Conservation (phyloP, 768 basidiomycete species). For the Agaricus sinodeliciosus region DNA sequence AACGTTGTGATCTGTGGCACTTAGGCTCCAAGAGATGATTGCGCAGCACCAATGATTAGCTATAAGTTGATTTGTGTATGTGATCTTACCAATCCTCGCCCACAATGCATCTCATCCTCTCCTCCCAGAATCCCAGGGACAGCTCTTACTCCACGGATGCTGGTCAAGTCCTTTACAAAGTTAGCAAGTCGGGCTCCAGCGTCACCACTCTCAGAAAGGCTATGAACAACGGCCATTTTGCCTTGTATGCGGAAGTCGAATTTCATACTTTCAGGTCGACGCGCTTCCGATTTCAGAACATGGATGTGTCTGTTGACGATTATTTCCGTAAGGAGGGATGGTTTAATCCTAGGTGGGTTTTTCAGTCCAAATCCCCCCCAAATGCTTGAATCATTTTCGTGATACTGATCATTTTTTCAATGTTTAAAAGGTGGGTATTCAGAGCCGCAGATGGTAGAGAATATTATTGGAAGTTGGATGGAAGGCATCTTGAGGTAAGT, state of each 20-base stretch:
- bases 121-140: conserved; percentile 16
- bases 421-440: conserved; percentile 5
- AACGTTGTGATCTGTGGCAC: too few relatives aligned
- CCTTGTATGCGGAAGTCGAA: conserved; percentile 8
- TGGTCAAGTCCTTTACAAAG: conserved; percentile 17
- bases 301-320: not conserved
- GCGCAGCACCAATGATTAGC: too few relatives aligned
- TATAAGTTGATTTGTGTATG: too few relatives aligned
- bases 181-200: not conserved
- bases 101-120: conserved; percentile 9
- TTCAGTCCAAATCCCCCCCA: not conserved
- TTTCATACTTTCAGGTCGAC: conserved; percentile 2
- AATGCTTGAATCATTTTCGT: not conserved
- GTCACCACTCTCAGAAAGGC: not conserved
- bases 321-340: not conserved
- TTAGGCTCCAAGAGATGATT: too few relatives aligned
- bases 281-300: not conserved
- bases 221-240: not conserved
- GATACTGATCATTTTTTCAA: not conserved
- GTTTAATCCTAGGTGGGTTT: not conserved
- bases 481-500: conserved; percentile 15
- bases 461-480: conserved; percentile 25
- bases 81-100: too few relatives aligned
- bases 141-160: conserved; percentile 15
- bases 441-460: conserved; percentile 14